Evolutionary conservation across 139 green algal genomes (phyloP).

Genomic region (Nannochloris sp.): DNA sequence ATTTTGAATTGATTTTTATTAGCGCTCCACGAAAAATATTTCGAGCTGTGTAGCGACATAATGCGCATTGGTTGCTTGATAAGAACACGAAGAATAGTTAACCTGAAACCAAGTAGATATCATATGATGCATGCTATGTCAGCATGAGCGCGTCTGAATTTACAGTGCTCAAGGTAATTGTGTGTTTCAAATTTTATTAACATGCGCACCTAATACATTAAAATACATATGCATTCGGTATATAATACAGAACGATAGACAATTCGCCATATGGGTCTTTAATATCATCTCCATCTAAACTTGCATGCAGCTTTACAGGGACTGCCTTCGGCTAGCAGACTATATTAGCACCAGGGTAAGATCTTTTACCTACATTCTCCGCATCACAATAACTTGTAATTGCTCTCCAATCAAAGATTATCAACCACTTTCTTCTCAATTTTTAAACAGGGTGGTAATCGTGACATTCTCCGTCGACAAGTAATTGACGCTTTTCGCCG

Average conservation of each 20-base stretch:
- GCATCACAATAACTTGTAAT: neutral
- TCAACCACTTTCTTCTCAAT: neutral
- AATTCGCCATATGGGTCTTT: no score
- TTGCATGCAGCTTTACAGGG: conserved; percentile 39
- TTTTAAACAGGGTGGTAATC: conserved; percentile 27
- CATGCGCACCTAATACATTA: no score
- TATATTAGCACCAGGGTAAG: conserved; percentile 47
- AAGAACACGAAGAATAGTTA: no score
- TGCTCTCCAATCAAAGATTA: neutral
- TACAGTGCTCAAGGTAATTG: conserved; percentile 20
- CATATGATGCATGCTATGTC: no score
- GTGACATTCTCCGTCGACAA: conserved; percentile 23
- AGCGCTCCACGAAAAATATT: no score
- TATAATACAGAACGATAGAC: neutral
- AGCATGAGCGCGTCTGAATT: conserved; percentile 12
- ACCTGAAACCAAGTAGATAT: no score
- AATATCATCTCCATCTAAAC: no score
- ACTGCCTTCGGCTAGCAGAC: conserved; percentile 51
- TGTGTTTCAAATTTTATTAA: neutral
- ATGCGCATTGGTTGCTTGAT: no score
- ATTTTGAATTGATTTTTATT: no score
- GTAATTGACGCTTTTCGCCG: conserved; percentile 32
- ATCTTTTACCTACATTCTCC: neutral
- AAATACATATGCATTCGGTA: neutral
- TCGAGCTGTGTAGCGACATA: no score